phyloP scores from a whole-genome alignment of 345 rosid species.

The Syzygium oleosum region DNA sequence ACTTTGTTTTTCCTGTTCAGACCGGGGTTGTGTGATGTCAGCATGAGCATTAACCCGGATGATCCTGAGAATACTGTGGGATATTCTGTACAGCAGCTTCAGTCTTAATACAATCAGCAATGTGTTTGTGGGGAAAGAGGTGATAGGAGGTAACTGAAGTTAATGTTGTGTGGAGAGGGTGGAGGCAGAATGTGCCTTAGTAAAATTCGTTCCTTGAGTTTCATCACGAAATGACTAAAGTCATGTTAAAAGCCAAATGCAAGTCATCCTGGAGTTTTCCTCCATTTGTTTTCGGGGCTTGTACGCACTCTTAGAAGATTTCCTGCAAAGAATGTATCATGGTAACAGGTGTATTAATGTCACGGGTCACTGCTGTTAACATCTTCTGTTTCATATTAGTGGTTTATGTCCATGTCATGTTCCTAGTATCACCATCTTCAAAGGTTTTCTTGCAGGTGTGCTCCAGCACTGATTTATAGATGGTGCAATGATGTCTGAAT shows the following conservation, averaged over 20 bases:
- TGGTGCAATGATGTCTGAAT: slow-evolving; percentile 28
- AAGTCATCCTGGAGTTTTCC: neutral
- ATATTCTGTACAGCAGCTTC: neutral
- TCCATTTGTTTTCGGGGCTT: neutral
- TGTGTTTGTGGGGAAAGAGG: neutral
- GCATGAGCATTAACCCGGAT: neutral
- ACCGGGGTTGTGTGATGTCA: neutral
- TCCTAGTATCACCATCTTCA: neutral
- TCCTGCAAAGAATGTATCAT: neutral
- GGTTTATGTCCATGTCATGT: neutral
- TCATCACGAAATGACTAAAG: neutral
- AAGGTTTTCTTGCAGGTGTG: slow-evolving; percentile 5
- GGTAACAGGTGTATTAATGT: neutral
- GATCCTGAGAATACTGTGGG: neutral
- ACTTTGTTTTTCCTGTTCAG: neutral
- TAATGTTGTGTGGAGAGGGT: neutral
- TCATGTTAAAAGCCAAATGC: neutral
- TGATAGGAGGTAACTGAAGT: neutral
- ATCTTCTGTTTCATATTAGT: neutral
- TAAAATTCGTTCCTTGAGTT: neutral
- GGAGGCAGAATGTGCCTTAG: neutral
- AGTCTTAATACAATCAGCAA: neutral
- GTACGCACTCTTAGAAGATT: neutral
- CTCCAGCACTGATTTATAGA: neutral
- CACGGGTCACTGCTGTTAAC: neutral